Percentiles rank a stretch among this genome's conserved stretches.
Evolutionary conservation across 352 stramenopile species (phyloP).

Genomic region (Thalassiosira mediterranea): DNA sequence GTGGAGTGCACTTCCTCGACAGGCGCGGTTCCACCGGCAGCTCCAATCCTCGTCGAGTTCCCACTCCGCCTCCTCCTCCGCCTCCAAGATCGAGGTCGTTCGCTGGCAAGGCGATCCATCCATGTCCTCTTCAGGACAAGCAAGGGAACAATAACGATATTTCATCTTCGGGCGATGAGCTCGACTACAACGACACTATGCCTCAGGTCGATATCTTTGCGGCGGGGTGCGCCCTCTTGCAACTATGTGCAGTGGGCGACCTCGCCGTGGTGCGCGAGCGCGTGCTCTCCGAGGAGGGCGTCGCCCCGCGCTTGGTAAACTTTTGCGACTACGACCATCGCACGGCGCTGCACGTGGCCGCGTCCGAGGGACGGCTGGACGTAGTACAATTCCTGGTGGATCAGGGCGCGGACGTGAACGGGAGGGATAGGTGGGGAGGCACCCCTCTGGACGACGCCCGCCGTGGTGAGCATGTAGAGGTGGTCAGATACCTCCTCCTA

Average conservation of each 20-base stretch:
- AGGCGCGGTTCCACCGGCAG: no score
- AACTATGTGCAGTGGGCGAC: constrained; percentile 69
- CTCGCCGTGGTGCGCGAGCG: constrained; percentile 25
- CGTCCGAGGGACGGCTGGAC: constrained; percentile 74
- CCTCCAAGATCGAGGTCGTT: no score
- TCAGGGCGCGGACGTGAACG: constrained; percentile 66
- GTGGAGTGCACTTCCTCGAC: no score
- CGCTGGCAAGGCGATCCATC: no score
- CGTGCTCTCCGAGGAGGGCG: background rate
- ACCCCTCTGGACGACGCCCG: constrained; percentile 80
- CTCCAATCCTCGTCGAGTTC: no score
- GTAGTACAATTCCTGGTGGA: constrained; percentile 65
- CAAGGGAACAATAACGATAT: no score
- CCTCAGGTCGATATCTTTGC: no score
- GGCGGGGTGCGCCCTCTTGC: constrained; percentile 76
- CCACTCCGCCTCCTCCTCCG: no score
- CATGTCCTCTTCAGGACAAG: no score
- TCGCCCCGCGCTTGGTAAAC: no score
- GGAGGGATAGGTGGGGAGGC: constrained; percentile 79
- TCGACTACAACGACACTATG: no score
- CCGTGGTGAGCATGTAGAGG: constrained; percentile 59
- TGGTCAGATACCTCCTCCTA: constrained; percentile 51
- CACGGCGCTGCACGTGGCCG: constrained; percentile 70
- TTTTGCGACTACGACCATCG: constrained; percentile 49
- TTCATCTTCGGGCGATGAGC: no score